Conservation (phyloP, 345 rosid species). For the Syzygium oleosum region DNA sequence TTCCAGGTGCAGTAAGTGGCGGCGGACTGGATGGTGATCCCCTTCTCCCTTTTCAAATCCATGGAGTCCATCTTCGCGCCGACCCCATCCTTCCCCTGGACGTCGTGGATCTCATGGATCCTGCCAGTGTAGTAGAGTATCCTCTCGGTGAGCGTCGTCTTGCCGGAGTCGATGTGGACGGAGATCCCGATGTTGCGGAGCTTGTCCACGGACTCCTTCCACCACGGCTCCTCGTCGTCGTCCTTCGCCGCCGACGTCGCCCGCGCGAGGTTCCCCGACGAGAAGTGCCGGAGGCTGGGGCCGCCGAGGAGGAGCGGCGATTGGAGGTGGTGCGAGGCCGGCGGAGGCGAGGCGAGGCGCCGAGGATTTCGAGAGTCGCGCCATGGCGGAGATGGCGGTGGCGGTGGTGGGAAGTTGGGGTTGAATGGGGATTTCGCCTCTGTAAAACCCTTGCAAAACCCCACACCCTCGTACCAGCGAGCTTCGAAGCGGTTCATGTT, state of each 20-base stretch:
- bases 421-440: too few relatives aligned
- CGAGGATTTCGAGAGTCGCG: conserved; percentile 34
- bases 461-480: neutral
- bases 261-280: conserved; percentile 59
- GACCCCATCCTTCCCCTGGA: conserved; percentile 91
- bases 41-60: conserved; percentile 97
- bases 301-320: conserved; percentile 49
- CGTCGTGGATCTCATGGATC: conserved; percentile 98
- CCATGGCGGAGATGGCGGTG: conserved; percentile 19
- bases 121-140: conserved; percentile 80
- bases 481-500: neutral
- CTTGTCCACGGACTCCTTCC: conserved; percentile 91
- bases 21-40: conserved; percentile 93
- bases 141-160: conserved; percentile 90
- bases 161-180: conserved; percentile 94
- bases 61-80: conserved; percentile 99
- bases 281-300: conserved; percentile 42
- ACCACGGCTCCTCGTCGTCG: conserved; percentile 81
- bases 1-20: conserved; percentile 96
- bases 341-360: conserved; percentile 4
- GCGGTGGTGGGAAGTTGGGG: neutral
- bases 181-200: conserved; percentile 93
- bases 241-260: conserved; percentile 30
- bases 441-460: neutral
- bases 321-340: conserved; percentile 4